Percentiles rank a stretch among this genome's conserved stretches.
Evolutionary conservation across 805 yeast genomes (phyloP).

Genomic region (Saturnispora hagleri): DNA sequence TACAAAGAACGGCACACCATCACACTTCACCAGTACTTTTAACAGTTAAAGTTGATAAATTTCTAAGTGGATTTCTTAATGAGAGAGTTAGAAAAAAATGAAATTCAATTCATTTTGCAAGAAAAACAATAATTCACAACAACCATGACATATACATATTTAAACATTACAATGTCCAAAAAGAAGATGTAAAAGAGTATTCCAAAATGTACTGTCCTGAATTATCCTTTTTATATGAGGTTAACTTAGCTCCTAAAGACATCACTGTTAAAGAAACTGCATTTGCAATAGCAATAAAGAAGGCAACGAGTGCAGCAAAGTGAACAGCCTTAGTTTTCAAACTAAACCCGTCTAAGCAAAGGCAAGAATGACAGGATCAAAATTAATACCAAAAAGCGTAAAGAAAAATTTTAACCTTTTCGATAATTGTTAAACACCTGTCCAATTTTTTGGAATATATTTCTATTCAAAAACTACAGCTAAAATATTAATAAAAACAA

Average conservation of each 20-base stretch:
- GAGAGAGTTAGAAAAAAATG: conserved; percentile 86
- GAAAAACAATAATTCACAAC: conserved; percentile 82
- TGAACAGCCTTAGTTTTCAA: conserved; percentile 58
- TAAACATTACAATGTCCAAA: conserved; percentile 67
- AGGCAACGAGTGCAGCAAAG: conserved; percentile 75
- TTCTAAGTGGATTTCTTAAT: conserved; percentile 89
- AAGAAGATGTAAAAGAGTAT: conserved; percentile 92
- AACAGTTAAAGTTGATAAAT: conserved; percentile 74
- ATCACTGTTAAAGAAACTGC: conserved; percentile 78
- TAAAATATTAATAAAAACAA: conserved; percentile 65
- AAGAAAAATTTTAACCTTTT: conserved; percentile 77
- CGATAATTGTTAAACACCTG: conserved; percentile 94
- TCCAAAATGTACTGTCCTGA: conserved; percentile 87
- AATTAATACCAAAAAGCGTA: conserved; percentile 55
- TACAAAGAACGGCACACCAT: conserved; percentile 70
- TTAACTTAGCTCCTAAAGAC: conserved; percentile 96
- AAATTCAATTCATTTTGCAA: conserved; percentile 84
- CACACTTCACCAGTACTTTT: conserved; percentile 95
- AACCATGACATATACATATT: conserved; percentile 96
- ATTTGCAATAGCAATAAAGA: conserved; percentile 81
- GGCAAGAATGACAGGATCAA: conserved; percentile 80
- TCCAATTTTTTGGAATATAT: conserved; percentile 97
- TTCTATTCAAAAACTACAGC: conserved; percentile 93
- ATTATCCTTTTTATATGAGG: conserved; percentile 79
- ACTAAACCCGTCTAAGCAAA: conserved; percentile 71